phyloP scores from a whole-genome alignment of 129 eudicot species.

The Erigeron canadensis region DNA sequence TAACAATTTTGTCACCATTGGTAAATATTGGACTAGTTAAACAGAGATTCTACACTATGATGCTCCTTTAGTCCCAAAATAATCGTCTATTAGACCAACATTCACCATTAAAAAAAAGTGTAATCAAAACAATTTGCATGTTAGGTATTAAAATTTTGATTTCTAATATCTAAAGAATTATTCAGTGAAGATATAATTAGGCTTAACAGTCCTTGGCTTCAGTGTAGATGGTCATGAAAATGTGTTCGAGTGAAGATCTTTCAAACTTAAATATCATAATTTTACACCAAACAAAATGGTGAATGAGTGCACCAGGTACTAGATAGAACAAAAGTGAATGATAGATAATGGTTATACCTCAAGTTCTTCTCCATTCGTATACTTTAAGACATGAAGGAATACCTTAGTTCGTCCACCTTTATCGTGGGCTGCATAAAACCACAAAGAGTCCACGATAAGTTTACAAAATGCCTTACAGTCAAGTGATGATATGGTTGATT shows the following conservation, averaged over 20 bases:
- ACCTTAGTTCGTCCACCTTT: conserved; percentile 66
- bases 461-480: conserved; percentile 1
- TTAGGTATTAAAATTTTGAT: background rate
- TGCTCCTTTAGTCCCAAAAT: too few species aligned
- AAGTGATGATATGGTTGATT: background rate
- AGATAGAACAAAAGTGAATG: conserved; percentile 9
- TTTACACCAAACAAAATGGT: background rate
- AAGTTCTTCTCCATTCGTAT: conserved; percentile 72
- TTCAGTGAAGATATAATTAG: background rate
- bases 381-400: conserved; percentile 79
- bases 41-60: too few species aligned
- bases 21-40: too few species aligned
- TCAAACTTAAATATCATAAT: background rate
- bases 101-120: background rate
- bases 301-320: background rate
- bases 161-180: background rate
- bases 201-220: background rate
- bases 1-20: background rate
- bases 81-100: too few species aligned
- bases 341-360: conserved; percentile 49
- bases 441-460: conserved; percentile 7
- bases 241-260: conserved; percentile 5
- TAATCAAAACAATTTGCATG: too few species aligned
- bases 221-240: background rate
- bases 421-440: conserved; percentile 58